A percentile compares a stretch with the other conserved stretches of the same genome.
Evolutionary conservation across 192 early-diverging fungal genomes (phyloP).

Genomic region (Coemansia sp.): DNA sequence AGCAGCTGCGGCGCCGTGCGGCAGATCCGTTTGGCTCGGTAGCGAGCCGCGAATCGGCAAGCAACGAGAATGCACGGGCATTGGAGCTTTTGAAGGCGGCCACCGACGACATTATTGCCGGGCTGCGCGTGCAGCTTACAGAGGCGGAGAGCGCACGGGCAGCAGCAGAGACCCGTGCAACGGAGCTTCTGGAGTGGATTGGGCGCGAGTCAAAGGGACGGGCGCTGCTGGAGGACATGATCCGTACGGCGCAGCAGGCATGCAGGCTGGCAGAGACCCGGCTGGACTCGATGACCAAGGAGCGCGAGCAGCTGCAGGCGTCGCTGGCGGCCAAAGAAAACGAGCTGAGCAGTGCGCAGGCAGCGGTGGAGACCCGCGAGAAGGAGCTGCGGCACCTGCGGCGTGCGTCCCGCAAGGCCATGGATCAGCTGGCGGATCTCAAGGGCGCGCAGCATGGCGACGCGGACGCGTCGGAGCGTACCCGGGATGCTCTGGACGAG

Average conservation of each 20-base stretch:
- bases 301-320: constrained; percentile 16
- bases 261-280: constrained; percentile 49
- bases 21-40: constrained; percentile 18
- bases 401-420: constrained; percentile 49
- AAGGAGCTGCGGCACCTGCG: constrained; percentile 50
- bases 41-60: not conserved
- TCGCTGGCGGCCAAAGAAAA: constrained; percentile 25
- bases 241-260: constrained; percentile 52
- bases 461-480: constrained; percentile 2
- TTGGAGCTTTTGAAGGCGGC: constrained; percentile 33
- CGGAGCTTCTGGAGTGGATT: constrained; percentile 53
- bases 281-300: constrained; percentile 28
- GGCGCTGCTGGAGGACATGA: constrained; percentile 53
- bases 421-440: constrained; percentile 50
- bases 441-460: constrained; percentile 10
- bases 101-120: constrained; percentile 30
- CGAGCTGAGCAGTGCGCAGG: constrained; percentile 22
- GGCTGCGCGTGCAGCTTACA: constrained; percentile 29
- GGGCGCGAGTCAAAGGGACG: constrained; percentile 56
- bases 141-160: constrained; percentile 20
- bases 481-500: constrained; percentile 15
- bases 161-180: constrained; percentile 39
- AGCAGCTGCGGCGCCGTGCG: constrained; percentile 39
- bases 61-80: constrained; percentile 12
- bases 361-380: constrained; percentile 40